phyloP scores from a whole-genome alignment of 805 yeast species.

The Teunomyces barrocoloradensis region DNA sequence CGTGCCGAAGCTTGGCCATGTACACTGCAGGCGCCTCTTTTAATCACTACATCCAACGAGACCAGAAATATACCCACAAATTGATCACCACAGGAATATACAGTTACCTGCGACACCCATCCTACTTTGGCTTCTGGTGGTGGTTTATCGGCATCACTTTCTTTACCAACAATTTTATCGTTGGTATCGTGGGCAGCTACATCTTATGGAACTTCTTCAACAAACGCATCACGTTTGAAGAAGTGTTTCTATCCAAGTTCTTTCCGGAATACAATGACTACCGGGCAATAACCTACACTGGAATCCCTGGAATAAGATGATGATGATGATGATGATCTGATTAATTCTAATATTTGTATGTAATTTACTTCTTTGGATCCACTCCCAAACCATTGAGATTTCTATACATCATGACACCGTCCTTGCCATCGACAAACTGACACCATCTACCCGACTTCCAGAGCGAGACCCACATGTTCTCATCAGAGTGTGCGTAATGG shows the following conservation, averaged over 20 bases:
- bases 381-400: conserved; percentile 44
- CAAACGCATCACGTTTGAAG: conserved; percentile 70
- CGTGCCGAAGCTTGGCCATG: conserved; percentile 75
- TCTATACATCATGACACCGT: conserved; percentile 68
- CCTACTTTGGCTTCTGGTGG: conserved; percentile 86
- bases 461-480: conserved; percentile 55
- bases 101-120: conserved; percentile 71
- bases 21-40: conserved; percentile 82
- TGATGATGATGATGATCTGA: background rate
- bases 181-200: conserved; percentile 51
- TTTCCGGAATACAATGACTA: conserved; percentile 69
- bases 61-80: conserved; percentile 49
- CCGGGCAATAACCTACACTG: conserved; percentile 45
- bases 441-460: conserved; percentile 63
- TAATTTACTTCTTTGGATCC: conserved; percentile 9
- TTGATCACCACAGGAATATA: conserved; percentile 79
- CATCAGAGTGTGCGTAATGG: conserved; percentile 48
- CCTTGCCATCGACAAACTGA: conserved; percentile 67
- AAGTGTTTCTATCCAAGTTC: conserved; percentile 56
- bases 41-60: conserved; percentile 69
- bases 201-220: conserved; percentile 69
- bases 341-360: no score
- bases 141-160: conserved; percentile 92
- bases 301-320: conserved; percentile 57
- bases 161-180: conserved; percentile 61